phyloP scores from a whole-genome alignment of 495 filamentous ascomycete genomes.

The Penicillium verhagenii region DNA sequence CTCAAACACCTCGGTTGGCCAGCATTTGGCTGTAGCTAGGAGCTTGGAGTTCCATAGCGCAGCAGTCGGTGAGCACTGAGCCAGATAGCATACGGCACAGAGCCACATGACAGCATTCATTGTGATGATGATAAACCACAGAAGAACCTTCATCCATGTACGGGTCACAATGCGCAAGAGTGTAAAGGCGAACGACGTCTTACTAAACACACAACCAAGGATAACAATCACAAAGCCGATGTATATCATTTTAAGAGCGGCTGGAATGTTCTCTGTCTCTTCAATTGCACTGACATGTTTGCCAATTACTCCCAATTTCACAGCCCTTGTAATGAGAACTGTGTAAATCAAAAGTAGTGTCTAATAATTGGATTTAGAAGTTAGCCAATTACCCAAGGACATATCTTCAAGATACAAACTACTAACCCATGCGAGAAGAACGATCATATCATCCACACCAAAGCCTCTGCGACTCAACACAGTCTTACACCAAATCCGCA shows the following conservation, averaged over 20 bases:
- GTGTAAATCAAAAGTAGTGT: constrained; percentile 10
- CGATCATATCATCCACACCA: constrained; percentile 11
- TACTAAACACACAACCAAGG: constrained; percentile 24
- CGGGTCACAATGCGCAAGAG: constrained; percentile 23
- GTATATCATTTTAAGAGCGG: constrained; percentile 19
- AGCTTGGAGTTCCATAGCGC: constrained; percentile 21
- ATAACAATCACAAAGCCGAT: constrained; percentile 18
- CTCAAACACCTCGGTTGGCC: constrained; percentile 21
- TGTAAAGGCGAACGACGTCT: constrained; percentile 29
- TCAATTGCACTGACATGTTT: constrained; percentile 9
- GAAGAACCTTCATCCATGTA: constrained; percentile 19
- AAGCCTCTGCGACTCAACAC: constrained; percentile 10
- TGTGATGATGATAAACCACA: constrained; percentile 27
- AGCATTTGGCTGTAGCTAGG: constrained; percentile 20
- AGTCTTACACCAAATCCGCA: constrained; percentile 15
- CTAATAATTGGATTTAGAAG: neutral
- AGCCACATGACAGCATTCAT: constrained; percentile 28
- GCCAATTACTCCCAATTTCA: constrained; percentile 15
- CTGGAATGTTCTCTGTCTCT: constrained; percentile 3
- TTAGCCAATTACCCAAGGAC: neutral
- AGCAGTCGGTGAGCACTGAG: constrained; percentile 20
- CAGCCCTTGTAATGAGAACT: constrained; percentile 10
- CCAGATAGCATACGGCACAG: constrained; percentile 20
- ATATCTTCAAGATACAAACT: neutral
- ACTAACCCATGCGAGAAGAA: constrained; percentile 13